Conservation (phyloP, 345 rosid genomes). For the Barbarea vulgaris region DNA sequence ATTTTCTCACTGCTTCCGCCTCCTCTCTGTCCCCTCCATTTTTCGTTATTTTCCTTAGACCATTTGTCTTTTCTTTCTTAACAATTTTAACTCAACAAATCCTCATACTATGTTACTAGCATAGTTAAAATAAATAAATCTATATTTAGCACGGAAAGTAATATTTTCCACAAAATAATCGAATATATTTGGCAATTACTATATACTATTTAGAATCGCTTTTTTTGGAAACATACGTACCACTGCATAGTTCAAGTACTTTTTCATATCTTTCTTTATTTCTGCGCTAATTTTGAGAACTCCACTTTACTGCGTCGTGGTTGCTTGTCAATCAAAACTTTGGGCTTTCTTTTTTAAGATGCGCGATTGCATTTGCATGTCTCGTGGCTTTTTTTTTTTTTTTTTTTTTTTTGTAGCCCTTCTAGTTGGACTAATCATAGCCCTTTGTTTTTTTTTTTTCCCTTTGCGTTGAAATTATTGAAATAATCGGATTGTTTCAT, state of each 20-base stretch:
- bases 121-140: background rate
- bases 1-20: slow-evolving; percentile 40
- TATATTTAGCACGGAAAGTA: background rate
- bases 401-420: slow-evolving; percentile 19
- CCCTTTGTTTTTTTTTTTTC: slow-evolving; percentile 1
- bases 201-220: slow-evolving; percentile 1
- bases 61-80: background rate
- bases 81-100: background rate
- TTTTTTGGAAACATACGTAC: slow-evolving; percentile 27
- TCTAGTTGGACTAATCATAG: slow-evolving; percentile 42
- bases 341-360: slow-evolving; percentile 34
- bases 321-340: slow-evolving; percentile 43
- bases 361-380: slow-evolving; percentile 43
- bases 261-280: slow-evolving; percentile 11
- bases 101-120: background rate
- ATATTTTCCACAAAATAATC: background rate
- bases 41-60: background rate
- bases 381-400: slow-evolving; percentile 30
- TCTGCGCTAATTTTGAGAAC: slow-evolving; percentile 40
- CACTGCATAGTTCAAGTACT: slow-evolving; percentile 30
- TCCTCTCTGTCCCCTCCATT: slow-evolving; percentile 36
- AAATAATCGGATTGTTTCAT: background rate
- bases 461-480: slow-evolving; percentile 28
- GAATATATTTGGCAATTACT: background rate
- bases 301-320: slow-evolving; percentile 40